Evolutionary conservation across 108 stramenopile genomes (phyloP).

Genomic region (Cyclotella sp.): DNA sequence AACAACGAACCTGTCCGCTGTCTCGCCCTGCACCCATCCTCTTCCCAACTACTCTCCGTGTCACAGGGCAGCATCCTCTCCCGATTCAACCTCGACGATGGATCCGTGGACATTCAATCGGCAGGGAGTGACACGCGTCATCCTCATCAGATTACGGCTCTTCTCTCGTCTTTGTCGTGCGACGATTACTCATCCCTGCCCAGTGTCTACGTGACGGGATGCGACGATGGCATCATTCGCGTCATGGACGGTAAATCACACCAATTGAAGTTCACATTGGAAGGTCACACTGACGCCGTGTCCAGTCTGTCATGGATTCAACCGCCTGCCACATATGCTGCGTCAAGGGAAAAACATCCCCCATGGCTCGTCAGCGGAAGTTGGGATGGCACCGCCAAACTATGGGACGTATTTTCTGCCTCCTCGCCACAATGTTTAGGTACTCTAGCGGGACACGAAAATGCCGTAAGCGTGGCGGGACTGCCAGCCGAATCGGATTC

Average conservation of each 20-base stretch:
- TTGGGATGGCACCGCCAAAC: constrained; percentile 90
- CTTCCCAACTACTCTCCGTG: constrained; percentile 32
- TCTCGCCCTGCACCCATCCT: constrained; percentile 15
- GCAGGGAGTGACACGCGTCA: constrained; percentile 41
- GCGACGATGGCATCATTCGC: constrained; percentile 81
- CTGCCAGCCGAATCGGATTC: background rate
- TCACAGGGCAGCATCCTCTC: constrained; percentile 49
- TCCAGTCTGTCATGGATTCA: constrained; percentile 67
- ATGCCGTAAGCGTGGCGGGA: constrained; percentile 72
- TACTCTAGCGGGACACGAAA: constrained; percentile 79
- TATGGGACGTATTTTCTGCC: constrained; percentile 63
- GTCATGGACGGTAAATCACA: constrained; percentile 66
- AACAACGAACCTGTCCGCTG: constrained; percentile 55
- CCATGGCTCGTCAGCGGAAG: constrained; percentile 73
- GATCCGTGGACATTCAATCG: constrained; percentile 37
- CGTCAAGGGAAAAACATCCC: background rate
- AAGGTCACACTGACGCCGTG: constrained; percentile 85
- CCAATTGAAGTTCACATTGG: constrained; percentile 48
- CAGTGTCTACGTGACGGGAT: constrained; percentile 68
- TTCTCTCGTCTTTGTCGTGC: constrained; percentile 1
- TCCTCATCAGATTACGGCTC: constrained; percentile 58
- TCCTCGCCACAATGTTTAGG: constrained; percentile 50
- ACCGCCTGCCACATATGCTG: no score
- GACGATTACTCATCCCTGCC: no score
- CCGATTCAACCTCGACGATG: constrained; percentile 2